phyloP scores from a whole-genome alignment of 1,139 yeast genomes.

The Pneumocystis sp. region DNA sequence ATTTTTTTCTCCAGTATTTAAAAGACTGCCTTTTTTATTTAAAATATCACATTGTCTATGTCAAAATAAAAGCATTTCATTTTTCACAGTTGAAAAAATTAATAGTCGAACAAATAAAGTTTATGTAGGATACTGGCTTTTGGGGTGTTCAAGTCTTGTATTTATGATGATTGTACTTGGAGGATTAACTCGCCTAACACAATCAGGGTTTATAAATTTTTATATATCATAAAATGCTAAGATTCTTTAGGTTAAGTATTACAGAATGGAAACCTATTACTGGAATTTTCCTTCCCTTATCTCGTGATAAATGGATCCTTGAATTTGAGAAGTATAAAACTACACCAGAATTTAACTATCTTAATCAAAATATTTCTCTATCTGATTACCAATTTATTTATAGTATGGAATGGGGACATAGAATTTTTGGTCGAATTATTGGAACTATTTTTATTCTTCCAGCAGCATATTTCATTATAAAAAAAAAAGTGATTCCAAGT shows the following conservation, averaged over 20 bases:
- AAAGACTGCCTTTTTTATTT: not conserved
- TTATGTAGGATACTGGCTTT: slow-evolving; percentile 70
- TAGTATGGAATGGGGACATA: slow-evolving; percentile 96
- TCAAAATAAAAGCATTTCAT: not conserved
- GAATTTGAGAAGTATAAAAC: slow-evolving; percentile 70
- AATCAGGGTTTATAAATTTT: slow-evolving; percentile 42
- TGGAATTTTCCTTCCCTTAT: slow-evolving; percentile 80
- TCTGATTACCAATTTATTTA: slow-evolving; percentile 92
- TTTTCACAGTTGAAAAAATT: not conserved
- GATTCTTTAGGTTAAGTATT: slow-evolving; percentile 41
- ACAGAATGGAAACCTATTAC: slow-evolving; percentile 99
- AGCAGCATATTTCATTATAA: slow-evolving; percentile 61
- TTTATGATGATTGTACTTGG: slow-evolving; percentile 95
- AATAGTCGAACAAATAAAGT: slow-evolving; percentile 2
- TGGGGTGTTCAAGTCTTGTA: slow-evolving; percentile 80
- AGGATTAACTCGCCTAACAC: slow-evolving; percentile 87
- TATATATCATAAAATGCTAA: not conserved
- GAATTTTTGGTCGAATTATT: slow-evolving; percentile 80
- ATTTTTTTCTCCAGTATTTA: not conserved
- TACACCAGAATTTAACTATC: slow-evolving; percentile 80
- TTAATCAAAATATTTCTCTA: slow-evolving; percentile 68
- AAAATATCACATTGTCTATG: not conserved
- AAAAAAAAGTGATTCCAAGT: slow-evolving; percentile 51
- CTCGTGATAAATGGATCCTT: slow-evolving; percentile 62
- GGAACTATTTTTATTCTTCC: slow-evolving; percentile 76